Evolutionary conservation across 352 stramenopile genomes (phyloP), one percentile per base, ranked within the genome.

Genomic region (Pythium pyrilobum): DNA sequence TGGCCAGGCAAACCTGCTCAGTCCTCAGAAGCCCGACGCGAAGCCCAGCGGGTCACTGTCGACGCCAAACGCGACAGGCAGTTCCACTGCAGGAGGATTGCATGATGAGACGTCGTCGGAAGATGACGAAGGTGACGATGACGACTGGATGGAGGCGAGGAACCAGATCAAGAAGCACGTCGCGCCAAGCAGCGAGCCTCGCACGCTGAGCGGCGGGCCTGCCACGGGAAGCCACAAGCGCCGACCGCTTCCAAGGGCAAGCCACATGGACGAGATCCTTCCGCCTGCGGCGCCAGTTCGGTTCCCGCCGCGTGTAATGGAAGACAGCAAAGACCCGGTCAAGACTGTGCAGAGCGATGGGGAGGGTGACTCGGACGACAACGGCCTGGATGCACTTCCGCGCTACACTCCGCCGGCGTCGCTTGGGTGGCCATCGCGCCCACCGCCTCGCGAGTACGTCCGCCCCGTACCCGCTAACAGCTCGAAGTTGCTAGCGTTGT

Each of bases 1-100:
- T 28, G 58, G 67, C 11, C 62, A 85, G 0, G 75, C 72, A 12
- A 85, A 85, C 27, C 40, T 89, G 15, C 37, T 77, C 33, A 42
- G 52, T 4, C 60, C 59, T 15, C 42, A 67, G 9, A 56, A 64
- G 13, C 42, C 47, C 9, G 27, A 21, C 6, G 31, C 37, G 1
- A 34, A n/a, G 18, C 34, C 12, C 16, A 15, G 1, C 48, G 23
- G 32, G 21, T 43, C 42, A 43, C 4, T 45, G 4, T 23, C 8
- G 39, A 27, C 9, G 39, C 39, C 10, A 45, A n/a, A n/a, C n/a
- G n/a, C n/a, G n/a, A n/a, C n/a, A n/a, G n/a, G n/a, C n/a, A n/a
- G n/a, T n/a, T n/a, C n/a, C n/a, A n/a, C n/a, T n/a, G n/a, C n/a
- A 34, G 12, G 5, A 20, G 39, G 15, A 4, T 5, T 24, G 3